These are phyloP conservation scores for Aphanomyces cochlioides DNA, from an alignment of 352 stramenopile genomes.

Conservation along the genomic window DNA sequence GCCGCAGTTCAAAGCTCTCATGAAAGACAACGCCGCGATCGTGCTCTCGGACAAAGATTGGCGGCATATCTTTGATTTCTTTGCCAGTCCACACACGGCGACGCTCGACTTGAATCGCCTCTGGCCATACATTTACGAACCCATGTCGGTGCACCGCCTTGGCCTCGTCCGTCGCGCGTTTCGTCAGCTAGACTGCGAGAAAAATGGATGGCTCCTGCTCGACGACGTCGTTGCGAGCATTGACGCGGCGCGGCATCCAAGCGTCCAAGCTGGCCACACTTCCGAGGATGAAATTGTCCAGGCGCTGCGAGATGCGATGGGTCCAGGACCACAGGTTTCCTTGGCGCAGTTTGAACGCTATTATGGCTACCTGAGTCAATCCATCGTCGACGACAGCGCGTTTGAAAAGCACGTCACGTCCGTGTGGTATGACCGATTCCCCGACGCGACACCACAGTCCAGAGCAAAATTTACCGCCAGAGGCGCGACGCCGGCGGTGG, in stretches of 20 bases:
- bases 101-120: background rate
- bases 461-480: background rate
- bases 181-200: slow-evolving; percentile 13
- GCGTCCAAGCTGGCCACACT: slow-evolving; percentile 4
- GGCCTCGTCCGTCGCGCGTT: slow-evolving; percentile 16
- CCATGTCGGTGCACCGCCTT: background rate
- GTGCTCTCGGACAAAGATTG: slow-evolving; percentile 26
- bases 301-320: background rate
- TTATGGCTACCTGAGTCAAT: slow-evolving; percentile 22
- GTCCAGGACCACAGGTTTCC: background rate
- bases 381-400: slow-evolving; percentile 2
- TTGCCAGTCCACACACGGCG: background rate
- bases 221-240: slow-evolving; percentile 9
- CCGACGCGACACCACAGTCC: background rate
- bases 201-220: background rate
- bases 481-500: background rate
- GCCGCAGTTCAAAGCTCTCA: slow-evolving; percentile 1
- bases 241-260: slow-evolving; percentile 10
- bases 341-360: slow-evolving; percentile 20
- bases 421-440: slow-evolving; percentile 14
- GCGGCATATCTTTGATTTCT: slow-evolving; percentile 24
- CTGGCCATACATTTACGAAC: background rate
- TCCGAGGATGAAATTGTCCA: slow-evolving; percentile 9
- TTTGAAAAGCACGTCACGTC: slow-evolving; percentile 7
- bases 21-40: slow-evolving; percentile 19